Conservation (phyloP, 148 eudicot species). For the Persicaria maculosa region DNA sequence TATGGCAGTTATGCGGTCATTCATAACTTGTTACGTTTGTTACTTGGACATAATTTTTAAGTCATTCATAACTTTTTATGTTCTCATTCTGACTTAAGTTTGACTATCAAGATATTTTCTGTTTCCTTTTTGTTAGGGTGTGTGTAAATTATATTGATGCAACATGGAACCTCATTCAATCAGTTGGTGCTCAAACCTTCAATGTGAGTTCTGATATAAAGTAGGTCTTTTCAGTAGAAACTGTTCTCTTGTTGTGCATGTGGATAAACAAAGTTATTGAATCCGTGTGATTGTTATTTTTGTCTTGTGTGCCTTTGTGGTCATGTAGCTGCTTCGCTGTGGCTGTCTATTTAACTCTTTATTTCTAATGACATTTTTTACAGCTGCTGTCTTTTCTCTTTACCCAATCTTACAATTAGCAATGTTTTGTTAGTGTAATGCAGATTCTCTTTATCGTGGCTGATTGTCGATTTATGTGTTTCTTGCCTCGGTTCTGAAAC, state of each 20-base stretch:
- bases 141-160: constrained; percentile 58
- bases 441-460: not conserved
- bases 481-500: not conserved
- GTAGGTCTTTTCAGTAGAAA: not conserved
- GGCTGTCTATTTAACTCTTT: not conserved
- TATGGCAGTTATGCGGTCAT: not conserved
- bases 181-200: constrained; percentile 45
- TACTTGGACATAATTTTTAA: not conserved
- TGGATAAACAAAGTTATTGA: not conserved
- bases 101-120: too few relatives aligned
- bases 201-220: constrained; percentile 42
- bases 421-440: not conserved
- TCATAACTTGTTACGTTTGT: too few relatives aligned
- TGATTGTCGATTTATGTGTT: not conserved
- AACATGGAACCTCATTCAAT: constrained; percentile 56
- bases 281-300: not conserved
- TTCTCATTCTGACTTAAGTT: not conserved
- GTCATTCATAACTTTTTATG: not conserved
- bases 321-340: not conserved
- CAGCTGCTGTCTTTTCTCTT: not conserved
- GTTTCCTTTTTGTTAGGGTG: constrained; percentile 31
- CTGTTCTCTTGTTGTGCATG: not conserved
- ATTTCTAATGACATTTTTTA: not conserved
- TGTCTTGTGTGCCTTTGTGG: not conserved
- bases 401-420: not conserved